Conservation (phyloP, 108 stramenopile species). For the Nitzschia sp. region DNA sequence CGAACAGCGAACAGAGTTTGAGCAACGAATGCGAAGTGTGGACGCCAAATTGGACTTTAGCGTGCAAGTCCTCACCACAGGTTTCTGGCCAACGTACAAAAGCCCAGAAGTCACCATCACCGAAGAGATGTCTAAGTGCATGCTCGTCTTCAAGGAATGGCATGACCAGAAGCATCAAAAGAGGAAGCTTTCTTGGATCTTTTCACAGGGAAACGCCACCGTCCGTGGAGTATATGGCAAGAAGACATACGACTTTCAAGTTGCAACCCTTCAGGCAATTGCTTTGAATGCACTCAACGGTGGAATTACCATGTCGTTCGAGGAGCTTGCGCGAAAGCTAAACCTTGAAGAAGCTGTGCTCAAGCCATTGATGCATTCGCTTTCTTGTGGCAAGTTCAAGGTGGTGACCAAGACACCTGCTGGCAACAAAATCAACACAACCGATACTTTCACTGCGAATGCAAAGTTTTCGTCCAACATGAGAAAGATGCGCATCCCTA, state of each 20-base stretch:
- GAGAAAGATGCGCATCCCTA: conserved; percentile 96
- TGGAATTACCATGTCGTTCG: conserved; percentile 65
- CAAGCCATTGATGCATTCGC: conserved; percentile 96
- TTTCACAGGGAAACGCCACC: conserved; percentile 92
- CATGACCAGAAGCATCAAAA: conserved; percentile 86
- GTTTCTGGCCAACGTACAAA: conserved; percentile 98
- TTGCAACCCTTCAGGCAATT: conserved; percentile 95
- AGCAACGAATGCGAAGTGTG: conserved; percentile 64
- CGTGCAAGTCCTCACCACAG: conserved; percentile 96
- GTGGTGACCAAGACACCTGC: conserved; percentile 87
- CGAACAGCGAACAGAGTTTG: conserved; percentile 91
- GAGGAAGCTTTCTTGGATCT: conserved; percentile 88
- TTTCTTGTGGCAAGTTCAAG: conserved; percentile 97
- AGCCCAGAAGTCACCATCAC: conserved; percentile 88
- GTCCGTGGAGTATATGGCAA: conserved; percentile 89
- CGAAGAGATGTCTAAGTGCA: conserved; percentile 87
- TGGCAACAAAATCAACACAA: conserved; percentile 82
- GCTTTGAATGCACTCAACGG: conserved; percentile 82
- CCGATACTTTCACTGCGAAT: conserved; percentile 91
- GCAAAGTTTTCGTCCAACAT: conserved; percentile 84
- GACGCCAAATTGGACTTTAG: conserved; percentile 78
- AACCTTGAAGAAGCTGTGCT: conserved; percentile 86
- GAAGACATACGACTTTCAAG: conserved; percentile 95
- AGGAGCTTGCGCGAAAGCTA: conserved; percentile 65
- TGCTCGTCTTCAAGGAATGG: conserved; percentile 91